Evolutionary conservation across 352 stramenopile species (phyloP), one percentile per base, ranked within the genome.

Genomic region (Pythium myriotylum): DNA sequence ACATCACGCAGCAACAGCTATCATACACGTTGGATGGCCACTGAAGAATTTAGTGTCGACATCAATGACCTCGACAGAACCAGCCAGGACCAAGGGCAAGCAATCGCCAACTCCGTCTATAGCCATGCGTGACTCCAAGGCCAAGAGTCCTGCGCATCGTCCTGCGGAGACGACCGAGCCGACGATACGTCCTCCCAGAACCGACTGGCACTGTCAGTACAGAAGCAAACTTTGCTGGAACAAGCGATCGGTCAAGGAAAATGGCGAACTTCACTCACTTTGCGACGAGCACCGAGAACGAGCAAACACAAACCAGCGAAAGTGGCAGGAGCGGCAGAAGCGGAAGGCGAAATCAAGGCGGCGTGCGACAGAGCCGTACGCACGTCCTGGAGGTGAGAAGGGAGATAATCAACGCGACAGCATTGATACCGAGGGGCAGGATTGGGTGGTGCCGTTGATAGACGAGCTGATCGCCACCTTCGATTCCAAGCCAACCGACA

Each of bases 281-380:
- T 86, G 77, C 32, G 62, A 79, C 42, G 53, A 60, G 22, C 77
- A 86, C 49, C 74, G 77, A 12, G 40, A 72, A 42, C 79, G 81
- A 53, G 74, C 76, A 35, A 86, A 86, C 53, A 72, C 72, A 12
- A 81, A 74, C 29, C 77, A 86, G 50, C 70, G 70, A 16, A 68
- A 70, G 5, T 52, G 40, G 41, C 53, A 54, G 53, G 14, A 53
- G 46, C 48, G 52, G 53, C 53, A 41, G 40, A 29, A 53, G 53
- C 23, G 32, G 9, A 59, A 39, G 33, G 16, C 26, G 24, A 39
- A 41, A 0, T 27, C 33, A 13, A 22, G 24, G 2, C 37, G 40
- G 6, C 33, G 17, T 3, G 39, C 24, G 16, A 39, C 37, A 8
- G 39, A 42, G 39, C 23, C 12, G 6, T 50, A 50, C 43, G 37